Conservation (phyloP, 2,329 filamentous ascomycete species). For the Sporothrix pallida region DNA sequence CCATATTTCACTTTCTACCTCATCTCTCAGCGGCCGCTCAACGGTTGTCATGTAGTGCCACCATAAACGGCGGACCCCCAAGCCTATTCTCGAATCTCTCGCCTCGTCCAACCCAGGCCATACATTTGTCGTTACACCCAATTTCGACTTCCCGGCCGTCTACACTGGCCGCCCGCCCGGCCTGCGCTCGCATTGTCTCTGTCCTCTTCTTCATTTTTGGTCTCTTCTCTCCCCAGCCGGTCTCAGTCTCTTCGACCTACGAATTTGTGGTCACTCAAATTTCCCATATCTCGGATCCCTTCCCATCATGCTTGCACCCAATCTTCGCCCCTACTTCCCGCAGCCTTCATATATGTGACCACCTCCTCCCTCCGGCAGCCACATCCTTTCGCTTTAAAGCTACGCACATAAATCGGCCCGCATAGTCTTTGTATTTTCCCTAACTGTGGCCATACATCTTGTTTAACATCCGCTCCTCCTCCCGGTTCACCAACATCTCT, state of each 20-base stretch:
- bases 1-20: neutral
- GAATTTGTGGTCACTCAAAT: no score
- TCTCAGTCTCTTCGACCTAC: neutral
- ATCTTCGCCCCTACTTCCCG: neutral
- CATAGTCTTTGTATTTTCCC: neutral
- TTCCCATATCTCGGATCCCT: neutral
- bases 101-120: constrained; percentile 1
- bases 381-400: neutral
- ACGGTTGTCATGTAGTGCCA: constrained; percentile 30
- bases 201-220: neutral
- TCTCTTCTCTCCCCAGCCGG: neutral
- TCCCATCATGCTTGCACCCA: neutral
- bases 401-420: neutral
- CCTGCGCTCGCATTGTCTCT: neutral
- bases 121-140: constrained; percentile 10
- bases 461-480: neutral
- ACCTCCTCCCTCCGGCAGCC: neutral
- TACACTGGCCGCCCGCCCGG: constrained; percentile 1
- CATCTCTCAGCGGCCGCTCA: neutral
- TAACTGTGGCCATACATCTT: neutral
- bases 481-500: neutral
- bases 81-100: constrained; percentile 3
- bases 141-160: constrained; percentile 23
- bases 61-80: constrained; percentile 31
- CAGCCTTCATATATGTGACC: neutral